Percentiles rank a stretch among this genome's conserved stretches.
phyloP scores from a whole-genome alignment of 139 green algal genomes.

The Axilococcus clingmanii region DNA sequence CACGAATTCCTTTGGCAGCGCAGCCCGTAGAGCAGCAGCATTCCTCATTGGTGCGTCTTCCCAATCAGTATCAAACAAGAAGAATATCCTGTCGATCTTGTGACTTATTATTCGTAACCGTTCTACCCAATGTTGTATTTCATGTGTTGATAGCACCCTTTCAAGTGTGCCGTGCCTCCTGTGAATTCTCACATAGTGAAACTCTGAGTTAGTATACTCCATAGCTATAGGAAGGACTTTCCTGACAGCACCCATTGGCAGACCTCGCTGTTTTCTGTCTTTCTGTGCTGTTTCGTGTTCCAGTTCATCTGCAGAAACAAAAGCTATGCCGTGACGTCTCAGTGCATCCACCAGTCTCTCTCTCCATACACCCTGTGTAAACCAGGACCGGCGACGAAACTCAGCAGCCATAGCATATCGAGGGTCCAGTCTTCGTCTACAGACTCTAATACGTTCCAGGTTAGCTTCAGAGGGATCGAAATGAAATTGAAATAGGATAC shows the following conservation, averaged over 20 bases:
- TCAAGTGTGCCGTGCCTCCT: constrained; percentile 27
- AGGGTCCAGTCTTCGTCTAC: constrained; percentile 14
- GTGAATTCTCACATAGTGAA: constrained; percentile 31
- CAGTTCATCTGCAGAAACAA: constrained; percentile 36
- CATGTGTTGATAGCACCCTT: constrained; percentile 11
- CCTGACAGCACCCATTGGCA: constrained; percentile 6
- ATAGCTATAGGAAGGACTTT: constrained; percentile 27
- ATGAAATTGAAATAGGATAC: constrained; percentile 39
- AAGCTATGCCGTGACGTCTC: constrained; percentile 1
- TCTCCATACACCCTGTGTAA: constrained; percentile 14
- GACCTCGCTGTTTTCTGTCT: constrained; percentile 16
- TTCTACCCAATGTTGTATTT: constrained; percentile 20
- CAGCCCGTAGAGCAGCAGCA: too few relatives aligned
- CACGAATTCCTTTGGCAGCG: too few relatives aligned
- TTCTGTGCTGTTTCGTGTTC: constrained; percentile 32
- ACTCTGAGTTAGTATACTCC: constrained; percentile 20
- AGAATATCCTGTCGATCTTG: too few relatives aligned
- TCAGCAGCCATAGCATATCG: constrained; percentile 32
- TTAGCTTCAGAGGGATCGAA: constrained; percentile 14
- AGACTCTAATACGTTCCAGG: constrained; percentile 17
- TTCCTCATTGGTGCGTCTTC: too few relatives aligned
- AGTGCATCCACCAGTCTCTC: constrained; percentile 2
- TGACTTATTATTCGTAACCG: too few relatives aligned
- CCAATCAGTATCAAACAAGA: too few relatives aligned
- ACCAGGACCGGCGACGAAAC: constrained; percentile 31